phyloP scores from a whole-genome alignment of 495 filamentous ascomycete species.

The Xylaria scruposa region DNA sequence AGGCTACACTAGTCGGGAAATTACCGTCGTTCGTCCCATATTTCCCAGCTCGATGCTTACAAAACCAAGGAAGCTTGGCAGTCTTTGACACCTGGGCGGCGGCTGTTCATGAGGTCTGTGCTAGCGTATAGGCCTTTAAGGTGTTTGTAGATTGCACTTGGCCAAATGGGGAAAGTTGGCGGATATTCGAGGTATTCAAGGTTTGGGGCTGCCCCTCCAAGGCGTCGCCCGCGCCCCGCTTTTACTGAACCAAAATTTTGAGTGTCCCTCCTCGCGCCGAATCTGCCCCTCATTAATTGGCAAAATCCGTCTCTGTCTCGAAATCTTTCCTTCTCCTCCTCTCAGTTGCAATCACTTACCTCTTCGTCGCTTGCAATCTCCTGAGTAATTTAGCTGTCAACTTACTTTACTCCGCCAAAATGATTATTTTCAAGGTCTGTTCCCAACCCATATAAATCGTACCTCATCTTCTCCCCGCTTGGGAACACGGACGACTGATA shows the following conservation, averaged over 20 bases:
- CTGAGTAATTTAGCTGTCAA: neutral
- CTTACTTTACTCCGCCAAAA: constrained; percentile 56
- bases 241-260: constrained; percentile 47
- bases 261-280: constrained; percentile 37
- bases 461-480: neutral
- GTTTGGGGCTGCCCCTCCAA: constrained; percentile 41
- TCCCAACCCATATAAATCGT: neutral
- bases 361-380: constrained; percentile 30
- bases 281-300: constrained; percentile 45
- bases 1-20: constrained; percentile 11
- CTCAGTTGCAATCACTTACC: constrained; percentile 23
- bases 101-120: neutral
- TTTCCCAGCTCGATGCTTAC: neutral
- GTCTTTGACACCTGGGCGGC: neutral
- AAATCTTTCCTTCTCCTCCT: constrained; percentile 31
- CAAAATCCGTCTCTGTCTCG: constrained; percentile 42
- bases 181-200: neutral
- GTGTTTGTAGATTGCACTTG: constrained; percentile 11
- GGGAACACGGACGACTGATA: constrained; percentile 31
- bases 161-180: neutral
- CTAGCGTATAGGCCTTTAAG: neutral
- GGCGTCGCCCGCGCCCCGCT: constrained; percentile 40
- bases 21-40: neutral
- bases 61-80: too few relatives aligned
- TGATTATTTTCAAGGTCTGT: constrained; percentile 88